Evolutionary conservation across 2,329 filamentous ascomycete genomes (phyloP).

Genomic region (Fusarium falciforme): DNA sequence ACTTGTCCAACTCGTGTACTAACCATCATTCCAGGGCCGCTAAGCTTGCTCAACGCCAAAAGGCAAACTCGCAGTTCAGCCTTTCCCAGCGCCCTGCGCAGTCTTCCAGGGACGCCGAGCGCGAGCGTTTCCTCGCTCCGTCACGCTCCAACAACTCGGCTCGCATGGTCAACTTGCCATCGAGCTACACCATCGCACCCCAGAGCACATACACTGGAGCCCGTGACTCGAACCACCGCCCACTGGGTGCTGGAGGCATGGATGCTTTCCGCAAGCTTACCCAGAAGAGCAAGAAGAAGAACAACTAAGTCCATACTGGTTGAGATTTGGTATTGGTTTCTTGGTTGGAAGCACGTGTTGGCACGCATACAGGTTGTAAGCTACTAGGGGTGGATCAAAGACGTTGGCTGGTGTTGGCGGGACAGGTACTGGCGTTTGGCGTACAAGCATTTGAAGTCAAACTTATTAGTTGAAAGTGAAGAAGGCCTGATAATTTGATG

Average conservation of each 20-base stretch:
- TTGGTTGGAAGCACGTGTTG: not conserved
- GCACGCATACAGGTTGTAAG: conserved; percentile 26
- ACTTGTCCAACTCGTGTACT: conserved; percentile 4
- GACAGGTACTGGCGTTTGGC: conserved; percentile 39
- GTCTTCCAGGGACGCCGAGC: conserved; percentile 61
- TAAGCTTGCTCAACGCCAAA: conserved; percentile 63
- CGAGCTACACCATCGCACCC: conserved; percentile 70
- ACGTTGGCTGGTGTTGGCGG: conserved; percentile 26
- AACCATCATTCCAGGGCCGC: conserved; percentile 58
- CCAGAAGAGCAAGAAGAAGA: conserved; percentile 69
- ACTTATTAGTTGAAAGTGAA: conserved; percentile 9
- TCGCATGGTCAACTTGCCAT: conserved; percentile 64
- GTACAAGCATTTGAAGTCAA: conserved; percentile 31
- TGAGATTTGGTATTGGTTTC: not conserved
- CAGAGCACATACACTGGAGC: conserved; percentile 70
- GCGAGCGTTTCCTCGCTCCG: conserved; percentile 69
- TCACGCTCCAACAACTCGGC: conserved; percentile 66
- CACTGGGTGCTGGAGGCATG: conserved; percentile 71
- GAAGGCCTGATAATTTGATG: conserved; percentile 6
- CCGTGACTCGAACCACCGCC: conserved; percentile 64
- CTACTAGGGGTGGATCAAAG: conserved; percentile 35
- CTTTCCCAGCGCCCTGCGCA: conserved; percentile 62
- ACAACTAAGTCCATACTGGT: conserved; percentile 7
- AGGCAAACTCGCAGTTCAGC: conserved; percentile 60
- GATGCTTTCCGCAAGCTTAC: conserved; percentile 76